These are phyloP conservation scores for Cyclocybe aegerita DNA, from an alignment of 768 basidiomycete species.

Conservation along the genomic window DNA sequence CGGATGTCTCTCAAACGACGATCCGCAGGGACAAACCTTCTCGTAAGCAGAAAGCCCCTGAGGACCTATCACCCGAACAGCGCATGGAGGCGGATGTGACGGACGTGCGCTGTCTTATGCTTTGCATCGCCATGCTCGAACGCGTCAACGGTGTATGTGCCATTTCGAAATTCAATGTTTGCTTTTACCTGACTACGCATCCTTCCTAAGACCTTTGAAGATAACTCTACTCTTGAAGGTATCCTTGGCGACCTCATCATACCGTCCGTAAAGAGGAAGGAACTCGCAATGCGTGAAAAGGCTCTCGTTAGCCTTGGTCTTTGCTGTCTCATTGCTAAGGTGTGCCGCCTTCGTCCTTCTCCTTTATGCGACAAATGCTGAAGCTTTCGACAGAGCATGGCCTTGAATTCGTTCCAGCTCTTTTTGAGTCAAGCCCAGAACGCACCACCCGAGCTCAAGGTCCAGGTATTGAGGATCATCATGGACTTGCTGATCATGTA, in stretches of 20 bases:
- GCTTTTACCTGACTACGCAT: conserved; percentile 14
- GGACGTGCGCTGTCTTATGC: conserved; percentile 78
- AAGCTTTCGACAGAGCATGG: conserved; percentile 48
- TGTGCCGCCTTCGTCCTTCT: conserved; percentile 19
- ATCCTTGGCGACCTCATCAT: conserved; percentile 85
- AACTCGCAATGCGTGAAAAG: conserved; percentile 76
- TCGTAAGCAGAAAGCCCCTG: conserved; percentile 47
- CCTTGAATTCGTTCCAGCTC: conserved; percentile 70
- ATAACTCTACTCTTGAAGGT: conserved; percentile 78
- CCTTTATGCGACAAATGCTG: neutral
- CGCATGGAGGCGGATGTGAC: conserved; percentile 62
- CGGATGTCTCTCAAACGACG: conserved; percentile 25
- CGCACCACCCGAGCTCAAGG: conserved; percentile 73
- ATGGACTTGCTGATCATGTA: conserved; percentile 93
- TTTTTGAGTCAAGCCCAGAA: conserved; percentile 77
- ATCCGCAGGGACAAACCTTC: conserved; percentile 27
- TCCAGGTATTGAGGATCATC: conserved; percentile 79
- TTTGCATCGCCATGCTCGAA: conserved; percentile 88
- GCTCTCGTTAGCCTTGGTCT: conserved; percentile 80
- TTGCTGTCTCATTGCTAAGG: conserved; percentile 83
- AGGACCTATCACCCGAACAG: conserved; percentile 65
- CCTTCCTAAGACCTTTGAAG: conserved; percentile 66
- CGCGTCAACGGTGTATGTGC: conserved; percentile 81
- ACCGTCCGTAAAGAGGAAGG: conserved; percentile 87
- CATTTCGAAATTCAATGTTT: conserved; percentile 14